Evolutionary conservation across 495 filamentous ascomycete genomes (phyloP).

Genomic region (Hypoxylon intermedium): DNA sequence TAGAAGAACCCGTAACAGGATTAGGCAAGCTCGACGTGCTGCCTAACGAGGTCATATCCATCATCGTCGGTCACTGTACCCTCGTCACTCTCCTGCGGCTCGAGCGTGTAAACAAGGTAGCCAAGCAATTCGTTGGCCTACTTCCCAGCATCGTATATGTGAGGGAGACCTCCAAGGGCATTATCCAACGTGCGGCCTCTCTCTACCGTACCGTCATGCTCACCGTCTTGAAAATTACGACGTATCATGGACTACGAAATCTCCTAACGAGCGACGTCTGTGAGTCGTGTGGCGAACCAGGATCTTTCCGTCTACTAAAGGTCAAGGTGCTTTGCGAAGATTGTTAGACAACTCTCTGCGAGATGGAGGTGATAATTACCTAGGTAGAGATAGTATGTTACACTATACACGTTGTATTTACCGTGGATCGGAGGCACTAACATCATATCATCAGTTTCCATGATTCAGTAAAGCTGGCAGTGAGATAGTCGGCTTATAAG

Average conservation of each 20-base stretch:
- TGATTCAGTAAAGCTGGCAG: too few species aligned
- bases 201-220: slow-evolving; percentile 21
- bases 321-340: slow-evolving; percentile 55
- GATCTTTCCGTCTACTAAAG: slow-evolving; percentile 29
- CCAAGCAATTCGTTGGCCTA: slow-evolving; percentile 6
- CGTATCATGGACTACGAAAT: slow-evolving; percentile 16
- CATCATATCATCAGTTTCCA: too few species aligned
- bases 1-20: slow-evolving; percentile 5
- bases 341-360: slow-evolving; percentile 30
- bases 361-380: background rate
- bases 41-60: slow-evolving; percentile 31
- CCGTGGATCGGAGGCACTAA: too few species aligned
- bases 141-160: slow-evolving; percentile 11
- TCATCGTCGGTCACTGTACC: slow-evolving; percentile 20
- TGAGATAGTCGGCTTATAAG: too few species aligned
- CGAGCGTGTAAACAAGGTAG: slow-evolving; percentile 25
- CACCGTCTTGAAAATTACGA: slow-evolving; percentile 31
- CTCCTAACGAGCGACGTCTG: slow-evolving; percentile 20
- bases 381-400: background rate
- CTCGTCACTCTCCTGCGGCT: slow-evolving; percentile 23
- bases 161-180: slow-evolving; percentile 13
- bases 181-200: slow-evolving; percentile 17
- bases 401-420: background rate
- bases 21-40: slow-evolving; percentile 16
- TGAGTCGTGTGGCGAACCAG: slow-evolving; percentile 22